Conservation (phyloP, 2,329 filamentous ascomycete species). For the Sporothrix pallida region DNA sequence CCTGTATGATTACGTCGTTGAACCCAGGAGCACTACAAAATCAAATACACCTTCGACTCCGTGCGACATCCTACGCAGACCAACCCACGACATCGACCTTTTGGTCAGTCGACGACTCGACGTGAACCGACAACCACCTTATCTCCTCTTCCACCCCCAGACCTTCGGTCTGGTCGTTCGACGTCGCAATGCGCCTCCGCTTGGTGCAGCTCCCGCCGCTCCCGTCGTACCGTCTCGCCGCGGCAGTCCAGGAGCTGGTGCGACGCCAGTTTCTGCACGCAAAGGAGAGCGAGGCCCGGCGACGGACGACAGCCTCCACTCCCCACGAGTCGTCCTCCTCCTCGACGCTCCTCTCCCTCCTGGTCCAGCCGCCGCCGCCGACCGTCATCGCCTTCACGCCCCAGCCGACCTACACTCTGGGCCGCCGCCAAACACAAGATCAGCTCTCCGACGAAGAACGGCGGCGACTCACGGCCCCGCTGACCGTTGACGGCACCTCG, state of each 20-base stretch:
- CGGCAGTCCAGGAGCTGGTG: constrained; percentile 48
- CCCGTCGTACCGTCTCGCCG: constrained; percentile 48
- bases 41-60: too few relatives aligned
- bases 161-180: background rate
- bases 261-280: constrained; percentile 61
- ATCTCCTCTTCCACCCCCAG: background rate
- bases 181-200: constrained; percentile 43
- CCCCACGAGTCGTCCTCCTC: background rate
- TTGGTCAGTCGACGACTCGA: background rate
- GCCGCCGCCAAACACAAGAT: constrained; percentile 70
- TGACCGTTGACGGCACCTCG: constrained; percentile 44
- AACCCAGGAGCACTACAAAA: too few relatives aligned
- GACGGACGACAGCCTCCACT: too few relatives aligned
- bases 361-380: constrained; percentile 60
- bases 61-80: too few relatives aligned
- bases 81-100: too few relatives aligned
- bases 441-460: constrained; percentile 55
- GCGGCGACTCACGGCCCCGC: constrained; percentile 50
- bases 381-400: constrained; percentile 83
- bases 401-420: constrained; percentile 84
- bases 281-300: constrained; percentile 50
- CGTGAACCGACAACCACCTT: background rate
- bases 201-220: constrained; percentile 48
- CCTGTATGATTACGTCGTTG: background rate
- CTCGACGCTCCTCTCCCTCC: constrained; percentile 32